Base-by-base conservation (phyloP, 2,329 filamentous ascomycete genomes). In the Pseudofabraea citricarpa region DNA sequence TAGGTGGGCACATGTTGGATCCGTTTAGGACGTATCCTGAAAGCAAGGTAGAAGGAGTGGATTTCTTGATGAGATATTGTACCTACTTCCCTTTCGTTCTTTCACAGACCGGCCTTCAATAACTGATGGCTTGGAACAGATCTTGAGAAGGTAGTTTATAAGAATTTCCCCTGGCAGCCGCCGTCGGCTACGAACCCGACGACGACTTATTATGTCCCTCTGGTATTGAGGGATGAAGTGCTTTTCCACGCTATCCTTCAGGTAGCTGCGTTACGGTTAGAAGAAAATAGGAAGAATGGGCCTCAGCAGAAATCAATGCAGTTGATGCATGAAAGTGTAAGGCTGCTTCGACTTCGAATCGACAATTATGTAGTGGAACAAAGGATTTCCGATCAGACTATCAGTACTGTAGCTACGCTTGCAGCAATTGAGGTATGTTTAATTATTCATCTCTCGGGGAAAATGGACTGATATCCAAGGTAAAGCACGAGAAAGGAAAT, bases 31-130 rank as follows among this genome's bases (percentile, higher is more conserved):
- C 41, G 2, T 41, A 46, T 38, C 48, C 48, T 8, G 38, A 40
- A 26, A 50, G 41, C 19, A 36, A 23, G 9, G 38, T 50, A 3
- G n/a, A 32, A n/a, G 45, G 43, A 3, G 37, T 48, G 2, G 45
- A 50, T 44, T 13, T 40, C 15, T 41, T 48, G 13, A 46, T 50
- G 45, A 50, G 48, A 41, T 40, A 46, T 33, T 50, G 45, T 50
- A 31, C 18, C 31, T 36, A 5, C 23, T 22, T 16, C 8, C 26
- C 18, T 24, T 20, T 32, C 12, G 9, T 7, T 22, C 20, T 51
- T 8, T 26, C 23, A 33, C 39, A 10, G 16, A 41, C 36, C 5
- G 16, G 44, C 36, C 5, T 27, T 48, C 7, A 48, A 48, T 27
- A 23, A 13, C 16, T 31, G 10, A 31, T 31, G 6, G 31, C n/a